Evolutionary conservation across 73 alveolate species (phyloP).

Genomic region (Tetrahymena elliotti): DNA sequence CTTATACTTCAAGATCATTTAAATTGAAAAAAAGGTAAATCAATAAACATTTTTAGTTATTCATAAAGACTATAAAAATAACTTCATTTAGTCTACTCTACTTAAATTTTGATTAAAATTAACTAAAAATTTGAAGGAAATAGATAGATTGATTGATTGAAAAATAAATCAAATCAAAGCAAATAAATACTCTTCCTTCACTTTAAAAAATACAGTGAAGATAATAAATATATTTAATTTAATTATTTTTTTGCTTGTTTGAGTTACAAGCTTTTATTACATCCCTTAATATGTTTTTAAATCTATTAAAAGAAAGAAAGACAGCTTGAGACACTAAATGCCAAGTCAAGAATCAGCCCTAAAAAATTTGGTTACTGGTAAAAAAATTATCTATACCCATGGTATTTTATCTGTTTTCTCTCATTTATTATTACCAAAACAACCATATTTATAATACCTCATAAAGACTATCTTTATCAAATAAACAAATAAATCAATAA

Average conservation of each 20-base stretch:
- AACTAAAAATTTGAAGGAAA: not conserved
- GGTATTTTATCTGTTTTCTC: not conserved
- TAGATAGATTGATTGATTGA: no score
- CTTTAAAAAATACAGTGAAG: not conserved
- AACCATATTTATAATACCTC: no score
- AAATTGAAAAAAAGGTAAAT: not conserved
- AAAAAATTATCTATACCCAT: not conserved
- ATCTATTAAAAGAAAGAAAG: not conserved
- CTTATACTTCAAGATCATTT: not conserved
- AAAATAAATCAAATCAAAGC: no score
- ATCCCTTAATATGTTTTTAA: not conserved
- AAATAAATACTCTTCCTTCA: not conserved
- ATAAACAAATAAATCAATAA: no score
- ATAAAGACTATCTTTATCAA: no score
- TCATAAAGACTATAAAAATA: not conserved
- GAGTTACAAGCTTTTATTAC: not conserved
- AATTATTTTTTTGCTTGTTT: not conserved
- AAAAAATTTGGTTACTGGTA: not conserved
- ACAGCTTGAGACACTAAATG: not conserved
- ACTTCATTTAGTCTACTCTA: not conserved
- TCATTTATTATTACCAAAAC: no score
- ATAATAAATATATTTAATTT: no score
- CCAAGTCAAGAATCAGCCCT: not conserved
- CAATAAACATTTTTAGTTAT: no score
- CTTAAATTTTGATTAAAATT: not conserved